Percentiles rank a stretch among this genome's conserved stretches.
phyloP scores from a whole-genome alignment of 2,329 filamentous ascomycete genomes.

The Sphaerulina populicola region DNA sequence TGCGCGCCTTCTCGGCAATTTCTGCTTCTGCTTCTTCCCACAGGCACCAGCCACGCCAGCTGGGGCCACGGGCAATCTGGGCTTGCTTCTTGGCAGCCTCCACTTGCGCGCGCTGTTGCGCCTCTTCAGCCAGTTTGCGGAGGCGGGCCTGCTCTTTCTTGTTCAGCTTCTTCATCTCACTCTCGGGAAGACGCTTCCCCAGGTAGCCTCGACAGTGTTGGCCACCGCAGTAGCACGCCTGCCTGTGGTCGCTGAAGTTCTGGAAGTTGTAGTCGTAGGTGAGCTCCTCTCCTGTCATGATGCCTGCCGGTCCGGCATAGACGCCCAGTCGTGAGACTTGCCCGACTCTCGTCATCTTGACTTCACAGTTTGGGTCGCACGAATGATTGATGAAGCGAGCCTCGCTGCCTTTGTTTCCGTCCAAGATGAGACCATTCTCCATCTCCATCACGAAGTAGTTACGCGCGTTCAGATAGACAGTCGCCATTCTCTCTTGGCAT shows the following conservation, averaged over 20 bases:
- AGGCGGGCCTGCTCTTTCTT: conserved; percentile 25
- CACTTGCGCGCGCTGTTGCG: conserved; percentile 26
- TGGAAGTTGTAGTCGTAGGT: conserved; percentile 86
- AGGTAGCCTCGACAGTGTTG: conserved; percentile 54
- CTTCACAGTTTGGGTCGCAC: conserved; percentile 83
- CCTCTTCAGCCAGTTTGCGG: conserved; percentile 24
- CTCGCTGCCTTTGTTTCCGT: conserved; percentile 90
- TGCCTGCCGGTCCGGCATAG: conserved; percentile 80
- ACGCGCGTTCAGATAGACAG: conserved; percentile 89
- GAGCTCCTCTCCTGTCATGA: conserved; percentile 90
- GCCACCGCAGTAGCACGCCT: conserved; percentile 56
- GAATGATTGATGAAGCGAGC: conserved; percentile 98
- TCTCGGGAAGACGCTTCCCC: conserved; percentile 27
- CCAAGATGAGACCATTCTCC: conserved; percentile 96
- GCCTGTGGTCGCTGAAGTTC: conserved; percentile 33
- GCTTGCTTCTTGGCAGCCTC: conserved; percentile 24
- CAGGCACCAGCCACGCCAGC: conserved; percentile 29
- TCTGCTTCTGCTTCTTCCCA: conserved; percentile 27
- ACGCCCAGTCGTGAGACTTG: conserved; percentile 93
- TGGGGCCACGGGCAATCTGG: conserved; percentile 22
- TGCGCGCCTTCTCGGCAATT: conserved; percentile 25
- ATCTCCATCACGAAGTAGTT: conserved; percentile 99
- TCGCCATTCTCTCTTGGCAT: conserved; percentile 86
- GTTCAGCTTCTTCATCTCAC: conserved; percentile 26
- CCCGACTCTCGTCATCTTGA: conserved; percentile 80